Conservation (phyloP, 2,329 filamentous ascomycete genomes). For the Geoglossum cookeanum region DNA sequence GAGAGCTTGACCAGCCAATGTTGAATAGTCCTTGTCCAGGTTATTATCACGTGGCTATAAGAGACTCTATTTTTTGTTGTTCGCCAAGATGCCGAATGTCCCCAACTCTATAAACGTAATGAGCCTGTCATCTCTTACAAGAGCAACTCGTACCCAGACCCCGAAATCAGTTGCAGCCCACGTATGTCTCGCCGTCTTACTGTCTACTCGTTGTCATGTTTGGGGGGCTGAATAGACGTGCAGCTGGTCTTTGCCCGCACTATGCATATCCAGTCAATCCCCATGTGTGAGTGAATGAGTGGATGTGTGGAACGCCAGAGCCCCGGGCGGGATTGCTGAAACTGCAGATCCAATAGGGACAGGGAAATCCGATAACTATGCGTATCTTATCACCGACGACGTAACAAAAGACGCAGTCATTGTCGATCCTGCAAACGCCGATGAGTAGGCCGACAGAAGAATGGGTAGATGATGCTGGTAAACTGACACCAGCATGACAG, state of each 20-base stretch:
- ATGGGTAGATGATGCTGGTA: not conserved
- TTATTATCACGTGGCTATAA: conserved; percentile 1
- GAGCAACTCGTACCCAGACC: not conserved
- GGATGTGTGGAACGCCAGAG: too few relatives aligned
- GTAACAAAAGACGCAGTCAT: conserved; percentile 30
- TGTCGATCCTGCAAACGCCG: conserved; percentile 31
- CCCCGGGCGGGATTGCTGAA: not conserved
- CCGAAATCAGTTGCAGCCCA: not conserved
- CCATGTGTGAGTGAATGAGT: conserved; percentile 26
- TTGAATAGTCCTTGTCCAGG: not conserved
- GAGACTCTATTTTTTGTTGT: not conserved
- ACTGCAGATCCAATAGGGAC: conserved; percentile 12
- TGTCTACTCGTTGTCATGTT: not conserved
- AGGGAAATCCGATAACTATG: conserved; percentile 28
- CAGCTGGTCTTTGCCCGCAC: conserved; percentile 12
- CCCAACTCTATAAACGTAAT: not conserved
- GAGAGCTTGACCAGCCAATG: not conserved
- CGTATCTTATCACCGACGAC: conserved; percentile 31
- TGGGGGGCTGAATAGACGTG: not conserved
- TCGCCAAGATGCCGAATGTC: not conserved
- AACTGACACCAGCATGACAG: conserved; percentile 18
- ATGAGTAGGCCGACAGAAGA: conserved; percentile 22
- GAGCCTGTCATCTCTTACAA: not conserved
- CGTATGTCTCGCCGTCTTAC: not conserved
- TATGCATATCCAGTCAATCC: conserved; percentile 34